phyloP scores from a whole-genome alignment of 768 basidiomycete species.

The Galerina marginata region DNA sequence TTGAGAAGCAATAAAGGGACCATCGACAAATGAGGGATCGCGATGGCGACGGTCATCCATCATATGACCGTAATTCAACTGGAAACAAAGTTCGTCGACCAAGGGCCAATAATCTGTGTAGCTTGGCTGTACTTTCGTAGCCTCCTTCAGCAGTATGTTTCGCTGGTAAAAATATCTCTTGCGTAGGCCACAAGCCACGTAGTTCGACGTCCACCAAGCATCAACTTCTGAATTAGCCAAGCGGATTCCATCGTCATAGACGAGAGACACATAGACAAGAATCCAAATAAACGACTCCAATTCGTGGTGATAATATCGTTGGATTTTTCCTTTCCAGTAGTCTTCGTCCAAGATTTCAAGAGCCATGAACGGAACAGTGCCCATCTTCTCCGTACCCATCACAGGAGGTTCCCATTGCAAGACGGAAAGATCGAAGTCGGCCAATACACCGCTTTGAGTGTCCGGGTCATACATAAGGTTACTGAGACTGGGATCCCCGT shows the following conservation, averaged over 20 bases:
- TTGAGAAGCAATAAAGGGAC: too few species aligned
- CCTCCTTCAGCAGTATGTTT: not conserved
- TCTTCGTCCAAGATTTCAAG: conserved; percentile 26
- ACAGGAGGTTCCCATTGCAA: conserved; percentile 11
- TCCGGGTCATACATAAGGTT: conserved; percentile 35
- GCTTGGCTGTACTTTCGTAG: not conserved
- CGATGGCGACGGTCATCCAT: too few species aligned
- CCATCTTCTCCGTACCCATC: conserved; percentile 8
- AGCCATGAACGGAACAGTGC: conserved; percentile 38
- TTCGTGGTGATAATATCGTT: conserved; percentile 36
- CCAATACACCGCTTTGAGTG: conserved; percentile 29
- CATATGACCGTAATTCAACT: too few species aligned
- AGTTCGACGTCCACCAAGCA: not conserved
- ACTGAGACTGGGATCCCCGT: conserved; percentile 34
- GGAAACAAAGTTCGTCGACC: not conserved
- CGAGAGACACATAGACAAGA: conserved; percentile 24
- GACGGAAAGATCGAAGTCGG: conserved; percentile 33
- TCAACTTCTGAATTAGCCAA: not conserved
- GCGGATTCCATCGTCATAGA: not conserved
- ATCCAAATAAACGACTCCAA: conserved; percentile 39
- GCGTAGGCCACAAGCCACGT: not conserved
- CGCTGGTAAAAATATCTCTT: not conserved
- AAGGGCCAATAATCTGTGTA: not conserved
- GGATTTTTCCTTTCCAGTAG: conserved; percentile 16
- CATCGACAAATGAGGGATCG: too few species aligned